These are phyloP conservation scores for Emergomyces pasteurianus DNA, from an alignment of 2,329 filamentous ascomycete species.

Conservation along the genomic window DNA sequence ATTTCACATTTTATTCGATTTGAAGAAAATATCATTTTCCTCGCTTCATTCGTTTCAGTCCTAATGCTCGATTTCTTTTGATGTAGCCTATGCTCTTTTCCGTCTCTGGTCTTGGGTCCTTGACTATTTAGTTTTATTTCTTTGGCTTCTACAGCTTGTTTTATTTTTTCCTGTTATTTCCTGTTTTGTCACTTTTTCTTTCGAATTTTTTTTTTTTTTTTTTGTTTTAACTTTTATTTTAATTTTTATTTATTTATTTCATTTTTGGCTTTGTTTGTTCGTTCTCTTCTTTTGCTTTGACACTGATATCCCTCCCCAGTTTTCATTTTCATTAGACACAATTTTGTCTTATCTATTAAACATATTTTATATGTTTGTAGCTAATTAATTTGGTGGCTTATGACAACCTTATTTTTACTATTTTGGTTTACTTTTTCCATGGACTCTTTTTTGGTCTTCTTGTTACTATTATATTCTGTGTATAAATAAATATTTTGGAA, in stretches of 20 bases:
- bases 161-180: not conserved
- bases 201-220: not conserved
- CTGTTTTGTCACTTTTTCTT: not conserved
- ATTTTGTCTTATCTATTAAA: not conserved
- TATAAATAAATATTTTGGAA: not conserved
- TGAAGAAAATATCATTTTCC: not conserved
- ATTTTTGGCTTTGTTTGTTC: not conserved
- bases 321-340: not conserved
- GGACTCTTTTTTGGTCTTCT: not conserved
- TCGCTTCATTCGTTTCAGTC: not conserved
- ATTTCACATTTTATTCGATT: not conserved
- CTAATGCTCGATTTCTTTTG: not conserved
- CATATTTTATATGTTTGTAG: not conserved
- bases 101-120: not conserved
- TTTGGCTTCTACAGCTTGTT: not conserved
- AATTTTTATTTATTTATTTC: too few species aligned
- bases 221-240: too few species aligned
- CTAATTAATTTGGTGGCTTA: not conserved
- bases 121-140: not conserved
- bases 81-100: not conserved
- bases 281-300: not conserved
- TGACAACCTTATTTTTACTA: not conserved
- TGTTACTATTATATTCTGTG: not conserved
- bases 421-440: not conserved
- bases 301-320: not conserved